phyloP scores from a whole-genome alignment of 1,284 basidiomycete species.

The Trametes hirsuta region DNA sequence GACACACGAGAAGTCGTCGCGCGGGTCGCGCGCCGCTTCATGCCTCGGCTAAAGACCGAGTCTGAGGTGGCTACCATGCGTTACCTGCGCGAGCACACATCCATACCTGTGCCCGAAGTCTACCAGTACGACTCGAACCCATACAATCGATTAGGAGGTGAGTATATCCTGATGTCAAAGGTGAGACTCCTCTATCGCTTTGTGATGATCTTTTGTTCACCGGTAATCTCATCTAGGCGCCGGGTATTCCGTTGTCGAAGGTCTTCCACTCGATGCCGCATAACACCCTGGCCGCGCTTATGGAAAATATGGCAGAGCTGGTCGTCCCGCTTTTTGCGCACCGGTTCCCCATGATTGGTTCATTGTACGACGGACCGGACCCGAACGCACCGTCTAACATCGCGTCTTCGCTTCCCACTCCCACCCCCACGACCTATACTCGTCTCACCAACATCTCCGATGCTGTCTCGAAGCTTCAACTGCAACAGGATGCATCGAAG shows the following conservation, averaged over 20 bases:
- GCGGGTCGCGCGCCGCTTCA: slow-evolving; percentile 78
- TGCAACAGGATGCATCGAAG: slow-evolving; percentile 17
- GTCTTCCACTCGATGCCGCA: slow-evolving; percentile 72
- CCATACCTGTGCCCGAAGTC: slow-evolving; percentile 71
- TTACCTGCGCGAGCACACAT: slow-evolving; percentile 69
- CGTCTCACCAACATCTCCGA: slow-evolving; percentile 22
- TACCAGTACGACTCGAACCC: slow-evolving; percentile 80
- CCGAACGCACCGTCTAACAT: slow-evolving; percentile 32
- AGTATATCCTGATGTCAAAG: slow-evolving; percentile 85
- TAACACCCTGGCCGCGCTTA: slow-evolving; percentile 59
- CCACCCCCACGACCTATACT: slow-evolving; percentile 32
- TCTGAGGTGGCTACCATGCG: slow-evolving; percentile 82
- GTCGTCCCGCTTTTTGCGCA: slow-evolving; percentile 75
- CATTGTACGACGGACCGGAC: slow-evolving; percentile 62
- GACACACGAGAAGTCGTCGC: slow-evolving; percentile 67
- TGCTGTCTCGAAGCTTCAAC: slow-evolving; percentile 17
- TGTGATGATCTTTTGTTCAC: slow-evolving; percentile 4
- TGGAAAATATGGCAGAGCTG: slow-evolving; percentile 66
- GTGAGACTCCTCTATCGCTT: slow-evolving; percentile 41
- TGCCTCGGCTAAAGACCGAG: slow-evolving; percentile 81
- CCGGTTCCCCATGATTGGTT: slow-evolving; percentile 73
- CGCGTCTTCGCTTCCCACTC: slow-evolving; percentile 32
- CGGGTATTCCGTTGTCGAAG: slow-evolving; percentile 65
- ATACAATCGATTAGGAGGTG: slow-evolving; percentile 79
- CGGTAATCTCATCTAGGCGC: slow-evolving; percentile 49